phyloP scores from a whole-genome alignment of 2,329 filamentous ascomycete genomes.

The Arthrobotrys sphaeroides region DNA sequence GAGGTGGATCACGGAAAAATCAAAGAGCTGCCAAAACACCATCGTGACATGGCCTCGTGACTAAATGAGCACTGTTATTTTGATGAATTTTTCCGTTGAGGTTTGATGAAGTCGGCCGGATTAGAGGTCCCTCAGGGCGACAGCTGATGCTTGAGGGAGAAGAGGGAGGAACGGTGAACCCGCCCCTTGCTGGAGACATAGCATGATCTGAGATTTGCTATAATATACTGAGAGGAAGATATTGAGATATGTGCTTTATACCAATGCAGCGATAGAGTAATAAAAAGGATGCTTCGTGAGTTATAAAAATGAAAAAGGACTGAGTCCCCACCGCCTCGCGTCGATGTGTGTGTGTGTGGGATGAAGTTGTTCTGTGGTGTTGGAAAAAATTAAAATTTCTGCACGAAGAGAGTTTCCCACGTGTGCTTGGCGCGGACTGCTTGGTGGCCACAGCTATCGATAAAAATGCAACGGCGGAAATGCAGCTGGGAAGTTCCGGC shows the following conservation, averaged over 20 bases:
- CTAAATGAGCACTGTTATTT: background rate
- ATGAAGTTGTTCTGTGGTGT: too few relatives aligned
- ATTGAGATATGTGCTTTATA: too few relatives aligned
- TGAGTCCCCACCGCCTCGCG: too few relatives aligned
- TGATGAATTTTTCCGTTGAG: background rate
- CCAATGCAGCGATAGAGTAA: too few relatives aligned
- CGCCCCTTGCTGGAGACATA: background rate
- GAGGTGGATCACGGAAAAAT: slow-evolving; percentile 3
- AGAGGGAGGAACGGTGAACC: background rate
- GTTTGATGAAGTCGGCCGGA: background rate
- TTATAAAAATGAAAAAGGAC: too few relatives aligned
- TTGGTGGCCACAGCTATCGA: background rate
- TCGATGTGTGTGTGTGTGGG: too few relatives aligned
- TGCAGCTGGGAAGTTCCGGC: slow-evolving; percentile 5
- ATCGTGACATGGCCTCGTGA: slow-evolving; percentile 4
- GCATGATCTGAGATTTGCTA: too few relatives aligned
- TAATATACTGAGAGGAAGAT: too few relatives aligned
- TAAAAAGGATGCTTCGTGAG: too few relatives aligned
- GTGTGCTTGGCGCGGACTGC: background rate
- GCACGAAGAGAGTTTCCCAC: background rate
- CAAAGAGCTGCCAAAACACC: background rate
- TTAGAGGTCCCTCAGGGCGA: background rate
- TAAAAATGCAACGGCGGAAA: background rate
- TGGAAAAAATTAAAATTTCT: background rate
- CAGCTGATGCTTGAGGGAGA: background rate